Evolutionary conservation across 306 rosid species (phyloP).

Genomic region (Rosa chinensis): DNA sequence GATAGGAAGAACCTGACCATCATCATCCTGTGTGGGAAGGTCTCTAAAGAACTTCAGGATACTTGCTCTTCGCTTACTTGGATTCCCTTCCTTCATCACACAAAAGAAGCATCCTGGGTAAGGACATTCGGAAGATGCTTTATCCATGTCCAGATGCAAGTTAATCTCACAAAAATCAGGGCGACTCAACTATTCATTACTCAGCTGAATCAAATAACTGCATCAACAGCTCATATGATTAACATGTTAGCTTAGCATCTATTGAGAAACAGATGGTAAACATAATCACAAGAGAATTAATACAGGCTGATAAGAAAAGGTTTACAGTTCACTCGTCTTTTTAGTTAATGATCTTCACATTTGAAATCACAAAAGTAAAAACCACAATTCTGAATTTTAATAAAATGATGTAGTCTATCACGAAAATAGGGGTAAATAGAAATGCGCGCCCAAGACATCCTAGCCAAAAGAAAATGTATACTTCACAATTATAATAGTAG

Average conservation of each 20-base stretch:
- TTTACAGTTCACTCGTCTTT: background rate
- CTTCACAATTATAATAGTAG: background rate
- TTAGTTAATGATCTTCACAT: background rate
- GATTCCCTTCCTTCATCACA: slow-evolving; percentile 99
- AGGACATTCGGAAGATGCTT: slow-evolving; percentile 83
- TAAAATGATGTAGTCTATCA: background rate
- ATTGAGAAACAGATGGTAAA: background rate
- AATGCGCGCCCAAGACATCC: background rate
- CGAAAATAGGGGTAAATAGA: background rate
- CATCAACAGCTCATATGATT: slow-evolving; percentile 12
- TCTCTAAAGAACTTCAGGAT: slow-evolving; percentile 89
- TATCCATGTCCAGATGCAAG: slow-evolving; percentile 62
- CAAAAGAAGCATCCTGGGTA: slow-evolving; percentile 99
- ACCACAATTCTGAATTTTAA: background rate
- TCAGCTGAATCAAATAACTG: slow-evolving; percentile 35
- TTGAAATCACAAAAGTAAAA: background rate
- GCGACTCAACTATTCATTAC: slow-evolving; percentile 37
- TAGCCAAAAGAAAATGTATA: background rate
- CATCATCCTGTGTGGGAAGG: slow-evolving; percentile 92
- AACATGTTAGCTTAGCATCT: slow-evolving; percentile 1
- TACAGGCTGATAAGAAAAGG: background rate
- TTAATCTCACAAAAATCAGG: slow-evolving; percentile 24
- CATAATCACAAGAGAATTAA: background rate
- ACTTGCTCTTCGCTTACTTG: slow-evolving; percentile 86
- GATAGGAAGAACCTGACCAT: slow-evolving; percentile 98